phyloP scores from a whole-genome alignment of 345 rosid genomes.

The Durio zibethinus region DNA sequence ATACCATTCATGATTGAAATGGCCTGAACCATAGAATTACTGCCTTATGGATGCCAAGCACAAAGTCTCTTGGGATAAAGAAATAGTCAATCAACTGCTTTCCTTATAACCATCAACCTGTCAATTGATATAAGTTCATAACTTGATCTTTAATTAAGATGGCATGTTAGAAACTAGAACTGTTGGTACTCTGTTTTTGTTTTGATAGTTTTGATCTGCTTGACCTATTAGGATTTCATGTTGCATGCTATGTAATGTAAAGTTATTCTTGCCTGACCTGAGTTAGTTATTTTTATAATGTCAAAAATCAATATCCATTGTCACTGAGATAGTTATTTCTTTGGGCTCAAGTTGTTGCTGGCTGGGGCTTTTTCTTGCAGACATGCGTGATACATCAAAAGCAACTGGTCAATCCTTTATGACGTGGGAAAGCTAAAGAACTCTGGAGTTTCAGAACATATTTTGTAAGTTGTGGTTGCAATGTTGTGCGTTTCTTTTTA shows the following conservation, averaged over 20 bases:
- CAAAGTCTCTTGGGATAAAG: not conserved
- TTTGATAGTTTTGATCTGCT: not conserved
- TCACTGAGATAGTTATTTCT: slow-evolving; percentile 6
- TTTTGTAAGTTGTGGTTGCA: slow-evolving; percentile 23
- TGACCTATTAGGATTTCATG: not conserved
- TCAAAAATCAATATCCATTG: too few species aligned
- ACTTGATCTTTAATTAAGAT: not conserved
- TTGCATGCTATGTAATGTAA: not conserved
- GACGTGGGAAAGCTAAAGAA: slow-evolving; percentile 17
- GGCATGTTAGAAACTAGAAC: not conserved
- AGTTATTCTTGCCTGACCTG: slow-evolving; percentile 5
- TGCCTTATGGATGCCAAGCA: not conserved
- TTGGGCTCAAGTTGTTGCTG: slow-evolving; percentile 17
- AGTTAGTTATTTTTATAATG: too few species aligned
- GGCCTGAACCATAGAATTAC: not conserved
- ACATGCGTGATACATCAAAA: slow-evolving; percentile 9
- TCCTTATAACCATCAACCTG: not conserved
- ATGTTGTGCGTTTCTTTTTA: not conserved
- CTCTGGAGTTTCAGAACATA: slow-evolving; percentile 1
- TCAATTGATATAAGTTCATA: not conserved
- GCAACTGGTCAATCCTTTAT: slow-evolving; percentile 15
- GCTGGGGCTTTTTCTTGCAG: not conserved
- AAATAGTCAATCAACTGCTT: not conserved
- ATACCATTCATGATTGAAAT: not conserved
- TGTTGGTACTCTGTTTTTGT: not conserved